A percentile compares a stretch with the other conserved stretches of the same genome.
These are phyloP conservation scores for Eucalyptus sp. DNA, from an alignment of 345 rosid genomes.

Conservation along the genomic window DNA sequence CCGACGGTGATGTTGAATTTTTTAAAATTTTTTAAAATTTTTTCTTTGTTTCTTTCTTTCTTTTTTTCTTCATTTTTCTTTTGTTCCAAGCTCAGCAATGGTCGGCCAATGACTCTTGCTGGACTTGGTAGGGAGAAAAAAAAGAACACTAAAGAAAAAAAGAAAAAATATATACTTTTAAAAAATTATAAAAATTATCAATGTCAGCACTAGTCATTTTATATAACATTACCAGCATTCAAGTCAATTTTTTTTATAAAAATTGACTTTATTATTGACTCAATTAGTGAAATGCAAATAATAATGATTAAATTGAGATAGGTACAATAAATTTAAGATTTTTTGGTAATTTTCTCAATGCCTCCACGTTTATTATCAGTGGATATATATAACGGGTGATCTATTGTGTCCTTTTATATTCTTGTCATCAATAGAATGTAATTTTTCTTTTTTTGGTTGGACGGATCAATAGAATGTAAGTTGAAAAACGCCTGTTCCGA, in stretches of 20 bases:
- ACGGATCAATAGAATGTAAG: background rate
- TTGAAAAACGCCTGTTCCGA: background rate
- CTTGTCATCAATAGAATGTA: background rate
- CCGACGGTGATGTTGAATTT: accelerated
- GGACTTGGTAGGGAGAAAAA: background rate
- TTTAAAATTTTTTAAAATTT: too few relatives aligned
- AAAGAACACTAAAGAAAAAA: too few relatives aligned
- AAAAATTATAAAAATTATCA: too few relatives aligned
- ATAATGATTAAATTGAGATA: too few relatives aligned
- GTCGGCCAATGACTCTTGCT: background rate
- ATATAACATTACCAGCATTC: accelerated
- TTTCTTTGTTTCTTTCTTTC: too few relatives aligned
- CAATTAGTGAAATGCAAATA: too few relatives aligned
- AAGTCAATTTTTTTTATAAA: too few relatives aligned
- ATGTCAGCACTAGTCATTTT: accelerated
- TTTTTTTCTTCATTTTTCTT: too few relatives aligned
- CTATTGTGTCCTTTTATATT: background rate
- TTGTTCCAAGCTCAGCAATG: background rate
- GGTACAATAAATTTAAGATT: too few relatives aligned
- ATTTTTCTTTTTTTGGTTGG: too few relatives aligned
- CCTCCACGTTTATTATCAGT: accelerated
- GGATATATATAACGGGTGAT: background rate
- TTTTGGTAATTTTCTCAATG: background rate
- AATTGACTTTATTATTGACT: too few relatives aligned
- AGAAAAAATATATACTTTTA: accelerated